phyloP scores from a whole-genome alignment of 495 filamentous ascomycete species.

The Tricharina praecox region DNA sequence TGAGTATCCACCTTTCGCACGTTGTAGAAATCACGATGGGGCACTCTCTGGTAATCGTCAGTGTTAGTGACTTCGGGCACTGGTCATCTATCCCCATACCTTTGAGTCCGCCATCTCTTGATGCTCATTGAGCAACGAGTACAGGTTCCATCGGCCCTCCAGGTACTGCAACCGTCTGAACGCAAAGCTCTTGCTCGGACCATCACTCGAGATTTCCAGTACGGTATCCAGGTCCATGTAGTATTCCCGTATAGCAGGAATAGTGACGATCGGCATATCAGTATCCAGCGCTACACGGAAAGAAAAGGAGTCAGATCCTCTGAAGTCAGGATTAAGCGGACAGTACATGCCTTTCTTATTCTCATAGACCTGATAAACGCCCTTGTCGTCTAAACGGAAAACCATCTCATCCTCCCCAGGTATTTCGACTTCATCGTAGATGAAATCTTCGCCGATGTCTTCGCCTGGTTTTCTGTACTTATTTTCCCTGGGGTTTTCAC shows the following conservation, averaged over 20 bases:
- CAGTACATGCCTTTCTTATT: constrained; percentile 27
- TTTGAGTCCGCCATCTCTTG: constrained; percentile 97
- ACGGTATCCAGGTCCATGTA: constrained; percentile 89
- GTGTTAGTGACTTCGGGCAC: no score
- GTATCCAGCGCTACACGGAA: constrained; percentile 38
- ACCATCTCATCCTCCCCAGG: constrained; percentile 51
- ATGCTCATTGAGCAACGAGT: constrained; percentile 82
- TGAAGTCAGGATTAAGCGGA: not conserved
- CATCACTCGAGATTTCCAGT: constrained; percentile 71
- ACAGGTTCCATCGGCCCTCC: constrained; percentile 90
- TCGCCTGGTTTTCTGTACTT: constrained; percentile 61
- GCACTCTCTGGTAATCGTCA: constrained; percentile 41
- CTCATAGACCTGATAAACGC: constrained; percentile 84
- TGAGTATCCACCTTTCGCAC: constrained; percentile 97
- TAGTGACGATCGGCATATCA: constrained; percentile 50
- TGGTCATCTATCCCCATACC: constrained; percentile 11
- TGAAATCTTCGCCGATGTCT: constrained; percentile 81
- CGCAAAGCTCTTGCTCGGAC: constrained; percentile 90
- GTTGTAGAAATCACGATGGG: constrained; percentile 97
- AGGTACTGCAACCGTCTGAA: constrained; percentile 87
- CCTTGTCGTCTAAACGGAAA: constrained; percentile 61
- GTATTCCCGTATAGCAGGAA: constrained; percentile 81
- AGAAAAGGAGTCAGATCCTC: not conserved
- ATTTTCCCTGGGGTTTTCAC: constrained; percentile 28
- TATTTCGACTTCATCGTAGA: constrained; percentile 59